These are phyloP conservation scores for Balansia obtecta DNA, from an alignment of 2,329 filamentous ascomycete species.

Conservation along the genomic window DNA sequence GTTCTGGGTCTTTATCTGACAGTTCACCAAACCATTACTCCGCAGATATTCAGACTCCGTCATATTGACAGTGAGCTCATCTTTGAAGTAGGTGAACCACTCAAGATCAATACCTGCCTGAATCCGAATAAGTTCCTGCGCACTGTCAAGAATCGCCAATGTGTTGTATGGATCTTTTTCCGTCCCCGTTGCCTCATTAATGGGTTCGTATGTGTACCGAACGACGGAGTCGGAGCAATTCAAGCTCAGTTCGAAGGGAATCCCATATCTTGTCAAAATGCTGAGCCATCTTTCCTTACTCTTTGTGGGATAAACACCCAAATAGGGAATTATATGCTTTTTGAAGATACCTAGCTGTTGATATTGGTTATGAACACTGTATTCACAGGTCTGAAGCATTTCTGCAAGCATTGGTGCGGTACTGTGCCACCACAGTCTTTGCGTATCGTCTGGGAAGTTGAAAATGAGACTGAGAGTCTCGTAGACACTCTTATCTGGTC, in stretches of 20 bases:
- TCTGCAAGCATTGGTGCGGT: background rate
- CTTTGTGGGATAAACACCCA: background rate
- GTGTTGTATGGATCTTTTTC: background rate
- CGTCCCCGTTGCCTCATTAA: background rate
- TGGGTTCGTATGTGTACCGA: conserved; percentile 3
- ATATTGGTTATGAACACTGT: conserved; percentile 1
- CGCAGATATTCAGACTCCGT: background rate
- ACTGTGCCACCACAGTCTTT: conserved; percentile 4
- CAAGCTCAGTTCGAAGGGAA: conserved; percentile 1
- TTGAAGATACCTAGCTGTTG: background rate
- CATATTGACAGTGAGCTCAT: background rate
- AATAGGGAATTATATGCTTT: background rate
- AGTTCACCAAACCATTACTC: background rate
- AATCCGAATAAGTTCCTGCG: background rate
- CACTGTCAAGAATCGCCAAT: background rate
- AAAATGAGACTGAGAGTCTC: background rate
- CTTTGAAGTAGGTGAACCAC: conserved; percentile 1
- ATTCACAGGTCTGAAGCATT: background rate
- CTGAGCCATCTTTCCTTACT: background rate
- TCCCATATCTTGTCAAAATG: background rate
- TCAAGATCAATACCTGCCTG: background rate
- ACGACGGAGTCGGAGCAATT: background rate
- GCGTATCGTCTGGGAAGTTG: background rate
- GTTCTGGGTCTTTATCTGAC: background rate
- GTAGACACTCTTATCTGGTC: background rate